Percentiles rank a stretch among this genome's conserved stretches.
Evolutionary conservation across 306 rosid species (phyloP).

Genomic region (Cucurbita pepo): DNA sequence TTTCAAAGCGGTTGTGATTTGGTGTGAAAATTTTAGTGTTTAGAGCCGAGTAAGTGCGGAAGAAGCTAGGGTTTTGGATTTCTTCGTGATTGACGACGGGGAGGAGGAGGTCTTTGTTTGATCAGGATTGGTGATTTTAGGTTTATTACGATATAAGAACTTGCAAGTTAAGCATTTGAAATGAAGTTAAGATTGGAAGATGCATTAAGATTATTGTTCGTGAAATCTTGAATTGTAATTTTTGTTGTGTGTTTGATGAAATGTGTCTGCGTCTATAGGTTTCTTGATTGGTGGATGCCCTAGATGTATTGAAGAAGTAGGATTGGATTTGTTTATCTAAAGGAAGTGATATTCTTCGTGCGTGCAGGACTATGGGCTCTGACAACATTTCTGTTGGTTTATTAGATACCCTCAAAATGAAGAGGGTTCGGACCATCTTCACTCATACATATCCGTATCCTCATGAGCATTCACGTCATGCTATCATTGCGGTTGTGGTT

Average conservation of each 20-base stretch:
- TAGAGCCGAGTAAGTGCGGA: background rate
- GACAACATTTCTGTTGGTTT: constrained; percentile 35
- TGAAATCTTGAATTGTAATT: background rate
- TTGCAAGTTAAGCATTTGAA: background rate
- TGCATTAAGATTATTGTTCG: too few species aligned
- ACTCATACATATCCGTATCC: constrained; percentile 84
- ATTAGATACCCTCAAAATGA: constrained; percentile 70
- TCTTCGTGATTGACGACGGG: background rate
- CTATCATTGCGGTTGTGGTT: constrained; percentile 79
- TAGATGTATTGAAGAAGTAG: background rate
- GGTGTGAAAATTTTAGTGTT: background rate
- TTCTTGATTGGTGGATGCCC: constrained; percentile 20
- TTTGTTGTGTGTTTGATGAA: too few species aligned
- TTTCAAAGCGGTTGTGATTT: background rate
- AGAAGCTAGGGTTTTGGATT: background rate
- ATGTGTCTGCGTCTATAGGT: background rate
- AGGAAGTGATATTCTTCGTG: background rate
- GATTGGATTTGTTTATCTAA: constrained; percentile 6
- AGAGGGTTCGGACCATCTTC: constrained; percentile 78
- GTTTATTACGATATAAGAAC: background rate
- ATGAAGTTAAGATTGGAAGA: background rate
- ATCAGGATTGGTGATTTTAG: background rate
- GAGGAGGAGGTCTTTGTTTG: background rate
- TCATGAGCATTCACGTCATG: constrained; percentile 96
- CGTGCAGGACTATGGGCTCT: constrained; percentile 34